phyloP scores from a whole-genome alignment of 257 asterid species.

The Sherardia arvensis region DNA sequence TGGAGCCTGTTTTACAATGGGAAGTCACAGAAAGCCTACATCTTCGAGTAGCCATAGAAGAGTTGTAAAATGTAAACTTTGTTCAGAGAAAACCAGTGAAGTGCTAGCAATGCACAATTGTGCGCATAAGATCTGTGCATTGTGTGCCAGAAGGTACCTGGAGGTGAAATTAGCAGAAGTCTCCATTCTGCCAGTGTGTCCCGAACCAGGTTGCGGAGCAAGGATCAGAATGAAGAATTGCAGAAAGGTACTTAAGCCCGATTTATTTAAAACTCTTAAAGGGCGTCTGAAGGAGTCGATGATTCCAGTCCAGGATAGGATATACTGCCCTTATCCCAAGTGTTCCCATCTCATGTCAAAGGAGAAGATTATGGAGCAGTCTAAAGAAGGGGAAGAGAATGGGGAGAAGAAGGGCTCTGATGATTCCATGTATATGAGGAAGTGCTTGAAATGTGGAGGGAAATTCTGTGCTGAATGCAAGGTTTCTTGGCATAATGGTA shows the following conservation, averaged over 20 bases:
- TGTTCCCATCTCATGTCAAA: slow-evolving; percentile 45
- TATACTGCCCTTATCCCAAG: slow-evolving; percentile 50
- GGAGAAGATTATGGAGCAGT: slow-evolving; percentile 17
- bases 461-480: slow-evolving; percentile 21
- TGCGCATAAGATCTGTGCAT: slow-evolving; percentile 33
- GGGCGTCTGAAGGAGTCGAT: slow-evolving; percentile 45
- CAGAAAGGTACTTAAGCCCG: slow-evolving; percentile 33
- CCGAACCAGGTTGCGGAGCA: slow-evolving; percentile 35
- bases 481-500: slow-evolving; percentile 23
- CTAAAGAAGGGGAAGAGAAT: not conserved
- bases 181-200: slow-evolving; percentile 36
- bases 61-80: slow-evolving; percentile 32
- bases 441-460: slow-evolving; percentile 28
- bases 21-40: not conserved
- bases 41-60: not conserved
- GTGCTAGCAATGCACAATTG: slow-evolving; percentile 35
- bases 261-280: slow-evolving; percentile 34
- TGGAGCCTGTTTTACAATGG: not conserved
- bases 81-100: slow-evolving; percentile 31
- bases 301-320: slow-evolving; percentile 32
- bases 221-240: slow-evolving; percentile 36
- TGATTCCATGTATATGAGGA: slow-evolving; percentile 5
- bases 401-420: not conserved
- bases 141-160: slow-evolving; percentile 36
- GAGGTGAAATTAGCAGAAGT: slow-evolving; percentile 41